Evolutionary conservation across 192 early-diverging fungal species (phyloP).

Genomic region (Mortierella claussenii): DNA sequence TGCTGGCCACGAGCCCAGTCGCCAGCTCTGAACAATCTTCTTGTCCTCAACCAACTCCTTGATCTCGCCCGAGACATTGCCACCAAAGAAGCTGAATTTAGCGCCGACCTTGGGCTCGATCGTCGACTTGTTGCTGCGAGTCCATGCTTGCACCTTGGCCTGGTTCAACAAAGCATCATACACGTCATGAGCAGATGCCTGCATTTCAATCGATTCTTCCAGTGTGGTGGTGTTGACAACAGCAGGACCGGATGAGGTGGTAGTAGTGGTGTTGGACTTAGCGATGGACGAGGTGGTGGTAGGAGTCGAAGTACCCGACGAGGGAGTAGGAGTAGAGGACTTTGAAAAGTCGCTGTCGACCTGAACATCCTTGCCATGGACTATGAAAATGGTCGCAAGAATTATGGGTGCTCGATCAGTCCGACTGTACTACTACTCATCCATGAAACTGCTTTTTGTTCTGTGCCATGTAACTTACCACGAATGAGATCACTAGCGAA

Average conservation of each 20-base stretch:
- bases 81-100: conserved; percentile 84
- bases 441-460: too few relatives aligned
- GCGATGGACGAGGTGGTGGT: conserved; percentile 11
- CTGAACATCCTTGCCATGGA: conserved; percentile 85
- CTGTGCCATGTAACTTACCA: conserved; percentile 42
- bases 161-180: conserved; percentile 85
- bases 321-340: conserved; percentile 42
- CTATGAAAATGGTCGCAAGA: conserved; percentile 33
- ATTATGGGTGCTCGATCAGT: neutral
- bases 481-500: conserved; percentile 81
- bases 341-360: conserved; percentile 63
- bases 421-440: too few relatives aligned
- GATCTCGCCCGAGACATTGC: conserved; percentile 85
- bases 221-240: conserved; percentile 72
- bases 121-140: conserved; percentile 71
- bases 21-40: conserved; percentile 88
- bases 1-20: conserved; percentile 86
- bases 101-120: conserved; percentile 70
- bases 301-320: conserved; percentile 2
- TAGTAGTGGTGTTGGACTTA: conserved; percentile 15
- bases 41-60: conserved; percentile 77
- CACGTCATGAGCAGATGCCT: conserved; percentile 81
- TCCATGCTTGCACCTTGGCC: conserved; percentile 81
- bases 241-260: conserved; percentile 19
- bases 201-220: conserved; percentile 83